phyloP scores from a whole-genome alignment of 2,329 filamentous ascomycete genomes.

The Incumbomyces delicatus region DNA sequence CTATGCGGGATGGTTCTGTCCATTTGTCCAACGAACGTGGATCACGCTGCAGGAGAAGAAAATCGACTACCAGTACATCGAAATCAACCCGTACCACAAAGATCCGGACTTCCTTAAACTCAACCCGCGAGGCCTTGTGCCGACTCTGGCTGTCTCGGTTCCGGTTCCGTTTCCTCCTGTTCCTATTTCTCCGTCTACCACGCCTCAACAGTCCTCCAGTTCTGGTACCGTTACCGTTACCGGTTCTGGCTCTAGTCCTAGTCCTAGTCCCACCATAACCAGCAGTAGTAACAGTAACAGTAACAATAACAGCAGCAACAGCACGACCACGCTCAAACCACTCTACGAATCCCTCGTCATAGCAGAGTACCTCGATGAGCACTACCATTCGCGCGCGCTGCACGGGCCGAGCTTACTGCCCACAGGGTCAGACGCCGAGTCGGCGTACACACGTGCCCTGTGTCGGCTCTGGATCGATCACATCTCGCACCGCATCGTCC shows the following conservation, averaged over 20 bases:
- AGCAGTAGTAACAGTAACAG: not conserved
- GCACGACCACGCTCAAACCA: constrained; percentile 28
- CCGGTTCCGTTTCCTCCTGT: too few species aligned
- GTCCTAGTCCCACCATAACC: not conserved
- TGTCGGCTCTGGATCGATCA: constrained; percentile 68
- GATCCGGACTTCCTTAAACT: constrained; percentile 57
- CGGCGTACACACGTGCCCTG: constrained; percentile 53
- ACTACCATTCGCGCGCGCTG: constrained; percentile 40
- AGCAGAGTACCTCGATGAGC: constrained; percentile 68
- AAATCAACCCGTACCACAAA: constrained; percentile 72
- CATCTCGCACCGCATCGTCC: constrained; percentile 55
- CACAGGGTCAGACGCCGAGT: constrained; percentile 29
- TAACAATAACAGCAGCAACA: not conserved
- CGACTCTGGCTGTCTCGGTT: constrained; percentile 46
- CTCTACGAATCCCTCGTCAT: constrained; percentile 65
- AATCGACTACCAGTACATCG: constrained; percentile 66
- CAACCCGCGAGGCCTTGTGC: constrained; percentile 67
- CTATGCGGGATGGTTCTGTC: constrained; percentile 67
- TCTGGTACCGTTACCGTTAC: too few species aligned
- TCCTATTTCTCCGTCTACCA: too few species aligned
- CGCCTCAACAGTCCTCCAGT: too few species aligned
- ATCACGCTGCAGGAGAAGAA: constrained; percentile 63
- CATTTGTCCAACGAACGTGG: constrained; percentile 60
- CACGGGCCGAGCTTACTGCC: constrained; percentile 48
- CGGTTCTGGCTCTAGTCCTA: too few species aligned